Conservation (phyloP, 805 yeast species). For the Limtongia smithiae region DNA sequence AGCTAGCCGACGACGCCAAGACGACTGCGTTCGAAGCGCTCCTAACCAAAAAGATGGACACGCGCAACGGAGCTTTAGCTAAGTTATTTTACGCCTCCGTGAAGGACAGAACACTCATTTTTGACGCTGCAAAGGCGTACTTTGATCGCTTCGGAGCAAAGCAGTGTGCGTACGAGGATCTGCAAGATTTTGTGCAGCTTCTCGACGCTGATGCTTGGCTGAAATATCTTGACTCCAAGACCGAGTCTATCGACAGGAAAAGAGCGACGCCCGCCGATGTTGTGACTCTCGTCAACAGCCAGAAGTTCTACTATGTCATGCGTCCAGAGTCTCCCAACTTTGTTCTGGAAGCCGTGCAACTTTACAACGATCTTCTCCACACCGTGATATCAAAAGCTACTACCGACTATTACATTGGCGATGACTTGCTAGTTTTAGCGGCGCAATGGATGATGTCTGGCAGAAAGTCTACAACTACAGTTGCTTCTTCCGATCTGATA, state of each 20-base stretch:
- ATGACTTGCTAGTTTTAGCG: constrained; percentile 60
- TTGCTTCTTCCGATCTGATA: constrained; percentile 27
- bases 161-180: constrained; percentile 62
- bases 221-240: constrained; percentile 16
- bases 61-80: constrained; percentile 60
- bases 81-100: constrained; percentile 45
- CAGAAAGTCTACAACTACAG: constrained; percentile 26
- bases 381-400: constrained; percentile 44
- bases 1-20: constrained; percentile 32
- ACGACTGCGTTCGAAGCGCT: constrained; percentile 37
- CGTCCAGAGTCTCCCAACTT: constrained; percentile 28
- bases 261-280: constrained; percentile 12
- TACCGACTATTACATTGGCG: constrained; percentile 70
- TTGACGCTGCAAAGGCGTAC: constrained; percentile 39
- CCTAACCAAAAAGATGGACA: constrained; percentile 36
- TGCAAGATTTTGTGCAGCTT: constrained; percentile 40
- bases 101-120: constrained; percentile 1
- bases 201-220: constrained; percentile 33
- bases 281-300: constrained; percentile 41
- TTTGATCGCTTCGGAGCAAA: constrained; percentile 50
- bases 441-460: constrained; percentile 38
- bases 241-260: not conserved
- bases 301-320: constrained; percentile 48
- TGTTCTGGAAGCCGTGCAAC: constrained; percentile 38
- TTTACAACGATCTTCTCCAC: constrained; percentile 43